These are phyloP conservation scores for Tuber magnatum DNA, from an alignment of 495 filamentous ascomycete genomes.

Conservation along the genomic window DNA sequence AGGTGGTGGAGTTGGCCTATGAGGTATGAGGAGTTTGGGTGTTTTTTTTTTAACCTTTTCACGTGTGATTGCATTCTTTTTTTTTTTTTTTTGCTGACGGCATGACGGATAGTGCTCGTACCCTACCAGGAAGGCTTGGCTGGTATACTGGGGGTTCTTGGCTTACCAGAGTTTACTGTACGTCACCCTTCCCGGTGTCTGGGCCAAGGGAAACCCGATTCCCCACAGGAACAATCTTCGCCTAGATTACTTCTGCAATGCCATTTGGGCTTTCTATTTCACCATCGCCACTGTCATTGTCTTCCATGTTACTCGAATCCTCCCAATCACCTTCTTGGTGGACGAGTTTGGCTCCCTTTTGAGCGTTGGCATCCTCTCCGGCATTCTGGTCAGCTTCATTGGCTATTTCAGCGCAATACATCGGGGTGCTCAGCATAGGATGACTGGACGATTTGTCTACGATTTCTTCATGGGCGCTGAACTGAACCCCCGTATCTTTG, in stretches of 20 bases:
- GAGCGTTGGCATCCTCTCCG: slow-evolving; percentile 82
- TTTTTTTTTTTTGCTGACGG: neutral
- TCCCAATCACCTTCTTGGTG: slow-evolving; percentile 86
- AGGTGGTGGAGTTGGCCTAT: slow-evolving; percentile 63
- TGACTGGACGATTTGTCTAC: slow-evolving; percentile 87
- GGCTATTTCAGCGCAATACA: slow-evolving; percentile 77
- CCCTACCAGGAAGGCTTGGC: slow-evolving; percentile 72
- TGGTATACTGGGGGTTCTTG: slow-evolving; percentile 88
- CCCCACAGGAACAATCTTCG: slow-evolving; percentile 72
- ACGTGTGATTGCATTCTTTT: neutral
- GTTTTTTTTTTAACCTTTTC: neutral
- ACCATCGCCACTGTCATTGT: slow-evolving; percentile 61
- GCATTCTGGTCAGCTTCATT: slow-evolving; percentile 67
- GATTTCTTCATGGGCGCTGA: slow-evolving; percentile 99
- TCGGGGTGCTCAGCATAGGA: slow-evolving; percentile 77
- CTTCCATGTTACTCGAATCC: slow-evolving; percentile 73
- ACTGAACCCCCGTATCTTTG: slow-evolving; percentile 91
- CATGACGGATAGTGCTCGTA: slow-evolving; percentile 54
- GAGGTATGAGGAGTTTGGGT: slow-evolving; percentile 41
- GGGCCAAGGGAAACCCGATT: slow-evolving; percentile 75
- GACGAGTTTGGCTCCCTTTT: slow-evolving; percentile 92
- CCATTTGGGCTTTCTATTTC: slow-evolving; percentile 74
- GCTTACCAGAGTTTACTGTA: slow-evolving; percentile 76
- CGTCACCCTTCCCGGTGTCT: slow-evolving; percentile 74
- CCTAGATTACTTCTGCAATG: slow-evolving; percentile 89